These are phyloP conservation scores for Fraxinus ornus DNA, from an alignment of 305 asterid species.

Conservation along the genomic window DNA sequence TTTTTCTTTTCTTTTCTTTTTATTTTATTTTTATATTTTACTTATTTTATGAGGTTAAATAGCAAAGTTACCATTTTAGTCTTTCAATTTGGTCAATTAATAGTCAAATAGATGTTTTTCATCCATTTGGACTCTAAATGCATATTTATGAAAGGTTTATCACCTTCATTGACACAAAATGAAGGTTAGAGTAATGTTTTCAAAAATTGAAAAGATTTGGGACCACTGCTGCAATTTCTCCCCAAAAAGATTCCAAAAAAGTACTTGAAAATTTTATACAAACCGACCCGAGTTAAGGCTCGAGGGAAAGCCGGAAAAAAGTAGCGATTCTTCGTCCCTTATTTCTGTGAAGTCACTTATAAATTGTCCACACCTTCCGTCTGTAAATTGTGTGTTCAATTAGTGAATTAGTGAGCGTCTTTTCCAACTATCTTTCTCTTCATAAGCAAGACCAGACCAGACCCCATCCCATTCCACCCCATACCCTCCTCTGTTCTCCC, in stretches of 20 bases:
- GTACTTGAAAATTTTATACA: neutral
- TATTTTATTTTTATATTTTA: too few relatives aligned
- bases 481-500: conserved; percentile 19
- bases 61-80: too few relatives aligned
- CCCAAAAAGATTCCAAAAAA: conserved; percentile 7
- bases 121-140: too few relatives aligned
- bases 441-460: neutral
- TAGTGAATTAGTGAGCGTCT: neutral
- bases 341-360: conserved; percentile 46
- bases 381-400: conserved; percentile 15
- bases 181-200: too few relatives aligned
- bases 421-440: conserved; percentile 7
- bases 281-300: conserved; percentile 12
- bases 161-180: too few relatives aligned
- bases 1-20: too few relatives aligned
- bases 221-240: too few relatives aligned
- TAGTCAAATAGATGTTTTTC: too few relatives aligned
- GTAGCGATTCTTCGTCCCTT: conserved; percentile 32
- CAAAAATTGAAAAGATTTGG: too few relatives aligned
- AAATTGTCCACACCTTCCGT: conserved; percentile 39
- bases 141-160: too few relatives aligned
- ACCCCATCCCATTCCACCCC: neutral
- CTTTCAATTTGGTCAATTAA: too few relatives aligned
- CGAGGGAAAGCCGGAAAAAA: conserved; percentile 8
- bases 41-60: too few relatives aligned